phyloP scores from a whole-genome alignment of 2,329 filamentous ascomycete species.

The Colletotrichum somersetense region DNA sequence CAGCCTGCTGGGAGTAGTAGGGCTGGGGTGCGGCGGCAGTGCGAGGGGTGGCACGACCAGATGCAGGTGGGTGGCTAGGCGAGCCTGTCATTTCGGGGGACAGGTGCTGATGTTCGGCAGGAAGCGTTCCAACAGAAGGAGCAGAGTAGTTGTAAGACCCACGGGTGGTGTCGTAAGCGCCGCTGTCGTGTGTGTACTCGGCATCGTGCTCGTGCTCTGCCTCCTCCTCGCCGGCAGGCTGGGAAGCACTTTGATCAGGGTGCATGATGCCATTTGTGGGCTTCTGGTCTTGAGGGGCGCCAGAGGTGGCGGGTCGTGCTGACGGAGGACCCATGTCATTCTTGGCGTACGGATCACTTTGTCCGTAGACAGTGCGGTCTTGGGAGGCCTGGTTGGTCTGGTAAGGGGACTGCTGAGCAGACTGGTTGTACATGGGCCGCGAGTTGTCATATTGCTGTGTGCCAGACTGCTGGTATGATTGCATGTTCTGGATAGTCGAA shows the following conservation, averaged over 20 bases:
- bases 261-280: slow-evolving; percentile 76
- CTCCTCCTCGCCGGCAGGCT: slow-evolving; percentile 72
- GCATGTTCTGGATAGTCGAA: slow-evolving; percentile 80
- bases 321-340: slow-evolving; percentile 90
- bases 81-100: slow-evolving; percentile 87
- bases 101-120: slow-evolving; percentile 80
- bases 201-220: slow-evolving; percentile 81
- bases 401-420: slow-evolving; percentile 79
- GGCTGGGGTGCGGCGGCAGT: slow-evolving; percentile 78
- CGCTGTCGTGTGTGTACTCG: slow-evolving; percentile 89
- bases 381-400: slow-evolving; percentile 71
- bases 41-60: slow-evolving; percentile 87
- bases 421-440: slow-evolving; percentile 82
- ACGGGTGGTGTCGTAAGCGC: slow-evolving; percentile 79
- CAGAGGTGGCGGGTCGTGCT: slow-evolving; percentile 68
- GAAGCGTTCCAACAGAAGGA: slow-evolving; percentile 73
- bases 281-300: slow-evolving; percentile 72
- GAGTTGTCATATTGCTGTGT: slow-evolving; percentile 81
- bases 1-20: slow-evolving; percentile 77
- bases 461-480: slow-evolving; percentile 77
- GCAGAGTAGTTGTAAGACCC: slow-evolving; percentile 83
- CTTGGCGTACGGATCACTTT: slow-evolving; percentile 79
- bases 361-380: slow-evolving; percentile 74
- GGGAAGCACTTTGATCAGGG: slow-evolving; percentile 62
- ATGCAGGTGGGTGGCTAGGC: slow-evolving; percentile 81